These are phyloP conservation scores for Gloeopeniophorella convolvens DNA, from an alignment of 768 basidiomycete species.

Conservation along the genomic window DNA sequence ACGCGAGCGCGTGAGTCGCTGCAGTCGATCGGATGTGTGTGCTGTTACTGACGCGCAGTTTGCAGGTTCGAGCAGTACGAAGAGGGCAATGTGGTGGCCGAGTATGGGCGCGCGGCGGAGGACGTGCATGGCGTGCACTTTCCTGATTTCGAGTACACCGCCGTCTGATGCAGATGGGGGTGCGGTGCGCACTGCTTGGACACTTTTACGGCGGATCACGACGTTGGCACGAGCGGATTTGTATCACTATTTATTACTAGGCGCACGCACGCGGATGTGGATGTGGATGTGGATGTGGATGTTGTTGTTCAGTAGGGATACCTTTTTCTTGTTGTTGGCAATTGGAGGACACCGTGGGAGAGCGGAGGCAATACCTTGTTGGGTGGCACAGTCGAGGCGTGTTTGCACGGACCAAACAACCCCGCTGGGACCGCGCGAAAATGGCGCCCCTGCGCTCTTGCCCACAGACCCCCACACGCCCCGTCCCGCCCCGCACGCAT, in stretches of 20 bases:
- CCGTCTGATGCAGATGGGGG: conserved; percentile 3
- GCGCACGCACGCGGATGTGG: too few relatives aligned
- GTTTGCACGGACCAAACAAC: conserved; percentile 18
- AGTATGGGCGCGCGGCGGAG: conserved; percentile 50
- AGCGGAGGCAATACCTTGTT: too few relatives aligned
- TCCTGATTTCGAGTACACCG: conserved; percentile 73
- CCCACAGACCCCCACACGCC: conserved; percentile 10
- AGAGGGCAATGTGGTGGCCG: conserved; percentile 57
- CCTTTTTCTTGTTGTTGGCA: too few relatives aligned
- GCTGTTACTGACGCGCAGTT: neutral
- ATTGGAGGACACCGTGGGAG: too few relatives aligned
- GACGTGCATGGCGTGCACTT: conserved; percentile 67
- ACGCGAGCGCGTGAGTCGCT: conserved; percentile 91
- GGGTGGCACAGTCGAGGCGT: conserved; percentile 9
- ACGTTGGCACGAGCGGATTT: conserved; percentile 12
- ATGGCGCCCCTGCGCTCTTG: conserved; percentile 17
- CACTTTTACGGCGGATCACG: conserved; percentile 2
- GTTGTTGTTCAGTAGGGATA: conserved; percentile 4
- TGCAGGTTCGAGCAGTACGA: conserved; percentile 72
- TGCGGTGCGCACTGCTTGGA: neutral
- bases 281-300: neutral
- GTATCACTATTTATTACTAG: conserved; percentile 13
- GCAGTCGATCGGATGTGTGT: too few relatives aligned
- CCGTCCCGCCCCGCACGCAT: too few relatives aligned
- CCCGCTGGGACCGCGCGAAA: conserved; percentile 12